Evolutionary conservation across 345 rosid genomes (phyloP), one percentile per base, ranked within the genome.

Genomic region (Linum tenue): DNA sequence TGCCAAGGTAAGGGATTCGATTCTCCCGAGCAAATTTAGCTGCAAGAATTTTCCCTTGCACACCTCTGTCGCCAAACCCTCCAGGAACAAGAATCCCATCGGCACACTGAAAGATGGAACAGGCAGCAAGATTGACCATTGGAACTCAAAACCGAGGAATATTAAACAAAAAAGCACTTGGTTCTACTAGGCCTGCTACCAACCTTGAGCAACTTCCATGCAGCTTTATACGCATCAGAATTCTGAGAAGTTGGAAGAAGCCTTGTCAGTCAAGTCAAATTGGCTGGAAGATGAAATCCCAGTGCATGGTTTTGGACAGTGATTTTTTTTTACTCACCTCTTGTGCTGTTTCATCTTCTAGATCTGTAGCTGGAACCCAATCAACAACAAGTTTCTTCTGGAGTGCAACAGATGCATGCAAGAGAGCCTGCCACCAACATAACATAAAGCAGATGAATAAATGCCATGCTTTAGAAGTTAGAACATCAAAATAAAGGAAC

Each of bases 31-130:
- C 96, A 80, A 86, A 89, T 64, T 86, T 91, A 43, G 97, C 91
- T 64, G 99, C 96, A 75, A 95, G 80, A 72, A 87, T 88, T 90
- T 91, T 95, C 75, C 99, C 99, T 62, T 74, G 76, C 64, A 94
- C 92, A 56, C 99, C 99, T 69, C 97, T 91, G 72, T 91, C 96
- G 68, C 97, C 99, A 84, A 94, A 94, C 39, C 99, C 99, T 76
- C 97, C 99, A 62, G 99, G 99, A 78, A 94, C 86, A 58, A 94
- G 68, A 68, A 89, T 72, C 72, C 99, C 92, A 74, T 90, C 83
- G 59, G 97, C 96, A 65, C 84, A 85, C 99, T 94, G 82, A 48
- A 48, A 48, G n/a, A 48, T 48, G 53, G 53, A 48, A n/a, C n/a
- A 48, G 53, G 2, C 0, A 10, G 9, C 0, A 2, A 8, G 53